These are phyloP conservation scores for Melastoma candidum DNA, from an alignment of 441 rosid species.

Conservation along the genomic window DNA sequence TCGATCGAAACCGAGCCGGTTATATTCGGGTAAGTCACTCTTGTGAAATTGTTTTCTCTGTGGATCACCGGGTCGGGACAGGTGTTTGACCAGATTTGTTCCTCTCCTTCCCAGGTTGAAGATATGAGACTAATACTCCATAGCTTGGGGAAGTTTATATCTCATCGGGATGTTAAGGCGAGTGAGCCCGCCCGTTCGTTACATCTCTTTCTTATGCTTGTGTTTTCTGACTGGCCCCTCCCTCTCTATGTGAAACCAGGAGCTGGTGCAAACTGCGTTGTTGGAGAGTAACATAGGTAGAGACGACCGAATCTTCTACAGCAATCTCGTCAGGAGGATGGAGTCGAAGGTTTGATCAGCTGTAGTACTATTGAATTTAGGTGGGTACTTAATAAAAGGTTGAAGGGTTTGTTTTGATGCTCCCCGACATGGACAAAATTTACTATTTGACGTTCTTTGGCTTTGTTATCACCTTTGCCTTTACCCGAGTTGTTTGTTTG, in stretches of 20 bases:
- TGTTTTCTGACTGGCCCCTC: neutral
- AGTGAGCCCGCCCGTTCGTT: neutral
- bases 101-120: conserved; percentile 50
- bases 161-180: conserved; percentile 94
- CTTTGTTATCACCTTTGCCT: too few species aligned
- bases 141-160: conserved; percentile 72
- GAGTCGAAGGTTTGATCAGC: conserved; percentile 22
- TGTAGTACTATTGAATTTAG: too few species aligned
- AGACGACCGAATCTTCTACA: conserved; percentile 80
- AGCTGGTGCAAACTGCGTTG: conserved; percentile 85
- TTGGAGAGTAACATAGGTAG: conserved; percentile 94
- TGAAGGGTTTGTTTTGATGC: too few species aligned
- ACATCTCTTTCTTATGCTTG: neutral
- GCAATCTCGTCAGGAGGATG: conserved; percentile 56
- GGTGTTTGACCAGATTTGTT: neutral
- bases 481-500: too few species aligned
- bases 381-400: too few species aligned
- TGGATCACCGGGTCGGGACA: neutral
- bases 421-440: too few species aligned
- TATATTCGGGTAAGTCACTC: conserved; percentile 52
- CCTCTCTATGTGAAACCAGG: conserved; percentile 33
- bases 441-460: too few species aligned
- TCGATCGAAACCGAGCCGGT: conserved; percentile 84
- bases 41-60: conserved; percentile 1
- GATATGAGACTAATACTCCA: conserved; percentile 86